Base-by-base conservation (phyloP, 1,139 yeast species). In the Scheffersomyces illinoinensis region DNA sequence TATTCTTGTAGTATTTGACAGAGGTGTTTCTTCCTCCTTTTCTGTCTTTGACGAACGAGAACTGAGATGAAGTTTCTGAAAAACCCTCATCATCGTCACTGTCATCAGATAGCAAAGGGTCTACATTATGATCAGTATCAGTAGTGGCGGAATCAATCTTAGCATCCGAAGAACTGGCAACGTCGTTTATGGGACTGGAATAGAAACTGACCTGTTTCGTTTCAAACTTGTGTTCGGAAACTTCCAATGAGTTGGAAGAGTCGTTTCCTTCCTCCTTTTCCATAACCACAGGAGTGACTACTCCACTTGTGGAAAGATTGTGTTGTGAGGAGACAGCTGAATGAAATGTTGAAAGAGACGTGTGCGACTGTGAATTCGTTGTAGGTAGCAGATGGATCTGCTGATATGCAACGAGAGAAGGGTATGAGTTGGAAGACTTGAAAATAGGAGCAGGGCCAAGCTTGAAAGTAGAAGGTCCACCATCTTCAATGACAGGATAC, bases 11-110 rank as follows among this genome's bases (percentile, higher is more conserved):
- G 66, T 87, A 87, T 65, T 86, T 85, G 12, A 86, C 83, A 0
- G 90, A 86, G 0, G 87, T 81, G 61, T 87, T 87, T 64, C 91
- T 72, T 2, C 90, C 91, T 23, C 85, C 84, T 18, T 76, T 76
- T 57, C 75, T 74, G 59, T 84, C 86, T 58, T 80, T 76, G 53
- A 86, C 88, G 66, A 87, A 87, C 0, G 90, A 86, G 66, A 87
- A 87, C 58, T 81, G 85, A 0, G 86, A 82, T 0, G 82, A 74
- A 8, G 75, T 55, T 47, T 73, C 76, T 4, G 77, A 74, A 19
- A 70, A 73, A 3, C 64, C 68, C 50, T 63, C 66, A 18, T 65
- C 67, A 23, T 63, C 64, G 43, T 66, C 68, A 21, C 63, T 66
- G 17, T 66, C 71, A n/a, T 66, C 66, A 23, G 55, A 39, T n/a